phyloP scores from a whole-genome alignment of 2,329 filamentous ascomycete species.

The Calycina herbarum region DNA sequence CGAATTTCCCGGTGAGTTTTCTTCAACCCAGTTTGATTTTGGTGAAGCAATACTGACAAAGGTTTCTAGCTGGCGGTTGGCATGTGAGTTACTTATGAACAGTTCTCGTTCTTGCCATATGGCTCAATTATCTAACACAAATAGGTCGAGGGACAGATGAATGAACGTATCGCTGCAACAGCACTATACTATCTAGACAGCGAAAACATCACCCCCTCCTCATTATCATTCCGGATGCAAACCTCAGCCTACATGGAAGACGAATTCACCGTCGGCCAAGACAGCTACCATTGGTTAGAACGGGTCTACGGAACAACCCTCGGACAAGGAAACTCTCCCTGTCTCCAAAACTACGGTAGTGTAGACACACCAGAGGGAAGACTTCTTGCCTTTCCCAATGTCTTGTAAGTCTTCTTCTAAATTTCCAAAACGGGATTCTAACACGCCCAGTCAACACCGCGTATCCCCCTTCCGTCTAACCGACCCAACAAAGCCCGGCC shows the following conservation, averaged over 20 bases:
- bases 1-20: conserved; percentile 40
- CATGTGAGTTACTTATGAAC: conserved; percentile 37
- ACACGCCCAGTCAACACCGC: conserved; percentile 45
- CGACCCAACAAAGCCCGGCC: conserved; percentile 51
- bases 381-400: conserved; percentile 45
- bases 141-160: conserved; percentile 40
- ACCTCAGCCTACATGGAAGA: conserved; percentile 6
- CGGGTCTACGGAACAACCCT: conserved; percentile 19
- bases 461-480: conserved; percentile 50
- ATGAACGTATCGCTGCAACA: conserved; percentile 55
- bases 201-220: conserved; percentile 46
- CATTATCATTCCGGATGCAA: conserved; percentile 43
- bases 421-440: neutral
- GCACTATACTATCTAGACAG: conserved; percentile 50
- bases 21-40: neutral
- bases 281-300: conserved; percentile 12
- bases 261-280: conserved; percentile 3
- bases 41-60: neutral
- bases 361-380: conserved; percentile 41
- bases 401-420: conserved; percentile 9
- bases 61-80: conserved; percentile 40
- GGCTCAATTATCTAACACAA: neutral
- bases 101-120: neutral
- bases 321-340: conserved; percentile 22
- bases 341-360: conserved; percentile 42